These are phyloP conservation scores for Hordeum marinum DNA, from an alignment of 176 grass and related monocot genomes.

Conservation along the genomic window DNA sequence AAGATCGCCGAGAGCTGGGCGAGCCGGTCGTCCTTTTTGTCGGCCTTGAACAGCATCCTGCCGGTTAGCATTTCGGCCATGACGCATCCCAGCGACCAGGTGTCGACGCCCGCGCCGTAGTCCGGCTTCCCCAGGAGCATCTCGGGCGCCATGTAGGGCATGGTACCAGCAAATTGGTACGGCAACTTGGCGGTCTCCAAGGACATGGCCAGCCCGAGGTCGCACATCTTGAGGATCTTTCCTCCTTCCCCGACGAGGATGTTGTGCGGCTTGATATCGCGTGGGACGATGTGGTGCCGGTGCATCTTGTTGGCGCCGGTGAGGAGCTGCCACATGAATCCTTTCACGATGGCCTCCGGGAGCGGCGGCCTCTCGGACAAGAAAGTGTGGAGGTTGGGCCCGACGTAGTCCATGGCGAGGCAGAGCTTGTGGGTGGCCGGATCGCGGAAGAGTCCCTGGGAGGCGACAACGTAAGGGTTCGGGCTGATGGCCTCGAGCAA, in stretches of 20 bases:
- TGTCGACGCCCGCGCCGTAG: no score
- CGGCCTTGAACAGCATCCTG: no score
- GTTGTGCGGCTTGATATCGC: neutral
- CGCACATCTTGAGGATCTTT: neutral
- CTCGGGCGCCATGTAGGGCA: no score
- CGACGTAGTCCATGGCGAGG: conserved; percentile 3
- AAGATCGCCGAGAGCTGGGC: no score
- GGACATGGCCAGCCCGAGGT: neutral
- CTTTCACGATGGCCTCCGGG: neutral
- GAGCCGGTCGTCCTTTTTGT: no score
- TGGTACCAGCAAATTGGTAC: no score
- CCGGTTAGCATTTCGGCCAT: no score
- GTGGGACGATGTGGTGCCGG: neutral
- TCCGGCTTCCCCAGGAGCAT: no score
- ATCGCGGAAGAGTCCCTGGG: neutral
- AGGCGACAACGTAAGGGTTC: neutral
- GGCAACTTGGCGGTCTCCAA: no score
- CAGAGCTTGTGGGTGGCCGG: neutral
- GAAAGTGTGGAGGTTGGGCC: neutral
- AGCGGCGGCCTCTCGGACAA: neutral
- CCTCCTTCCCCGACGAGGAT: no score
- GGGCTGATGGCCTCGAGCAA: neutral
- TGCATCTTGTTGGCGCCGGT: neutral
- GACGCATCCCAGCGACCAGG: no score
- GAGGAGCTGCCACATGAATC: neutral